Evolutionary conservation across 148 eudicot species (phyloP).

Genomic region (Salicornia ramosissima): DNA sequence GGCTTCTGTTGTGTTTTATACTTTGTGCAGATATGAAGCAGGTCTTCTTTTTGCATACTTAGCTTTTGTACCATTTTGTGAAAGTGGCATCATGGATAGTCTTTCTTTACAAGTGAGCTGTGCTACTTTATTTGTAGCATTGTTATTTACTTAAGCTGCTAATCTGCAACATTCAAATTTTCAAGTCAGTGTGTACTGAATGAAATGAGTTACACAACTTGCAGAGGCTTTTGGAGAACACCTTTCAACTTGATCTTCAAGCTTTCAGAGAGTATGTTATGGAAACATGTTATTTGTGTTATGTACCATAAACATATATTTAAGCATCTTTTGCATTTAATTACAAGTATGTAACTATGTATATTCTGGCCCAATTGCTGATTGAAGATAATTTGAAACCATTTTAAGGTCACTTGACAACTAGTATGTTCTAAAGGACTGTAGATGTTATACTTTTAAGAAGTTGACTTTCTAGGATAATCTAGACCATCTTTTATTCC

Average conservation of each 20-base stretch:
- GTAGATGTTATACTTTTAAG: not conserved
- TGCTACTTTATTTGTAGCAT: conserved; percentile 2
- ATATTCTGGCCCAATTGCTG: not conserved
- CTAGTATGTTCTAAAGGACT: not conserved
- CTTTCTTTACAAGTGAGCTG: conserved; percentile 71
- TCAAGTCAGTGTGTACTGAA: conserved; percentile 4
- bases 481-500: not conserved
- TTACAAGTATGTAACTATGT: not conserved
- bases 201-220: conserved; percentile 15
- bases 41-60: conserved; percentile 86
- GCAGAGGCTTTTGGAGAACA: conserved; percentile 96
- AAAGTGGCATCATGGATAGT: conserved; percentile 78
- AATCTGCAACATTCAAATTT: not conserved
- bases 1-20: conserved; percentile 12
- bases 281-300: conserved; percentile 1
- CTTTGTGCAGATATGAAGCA: conserved; percentile 67
- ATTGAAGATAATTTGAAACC: not conserved
- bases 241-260: conserved; percentile 85
- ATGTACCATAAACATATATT: not conserved
- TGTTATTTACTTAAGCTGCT: not conserved
- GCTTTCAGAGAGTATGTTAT: conserved; percentile 86
- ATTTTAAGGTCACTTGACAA: not conserved
- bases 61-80: conserved; percentile 88
- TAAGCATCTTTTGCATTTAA: not conserved
- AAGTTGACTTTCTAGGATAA: not conserved